Base-by-base conservation (phyloP, 2,329 filamentous ascomycete genomes). In the Sarocladium strictum region DNA sequence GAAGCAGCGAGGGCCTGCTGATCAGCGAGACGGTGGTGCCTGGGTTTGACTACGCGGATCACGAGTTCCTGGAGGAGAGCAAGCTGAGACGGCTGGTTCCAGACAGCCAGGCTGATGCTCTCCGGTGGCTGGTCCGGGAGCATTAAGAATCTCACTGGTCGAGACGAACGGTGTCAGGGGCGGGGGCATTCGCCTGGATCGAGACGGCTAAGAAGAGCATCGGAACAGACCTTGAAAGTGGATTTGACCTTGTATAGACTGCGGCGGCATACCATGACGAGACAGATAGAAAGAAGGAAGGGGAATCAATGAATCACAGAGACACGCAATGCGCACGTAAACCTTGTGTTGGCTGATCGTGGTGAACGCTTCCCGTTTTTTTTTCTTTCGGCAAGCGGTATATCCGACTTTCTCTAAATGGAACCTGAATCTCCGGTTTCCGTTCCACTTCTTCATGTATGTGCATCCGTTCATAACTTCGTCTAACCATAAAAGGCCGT, bases 11-110 rank as follows among this genome's bases (percentile, higher is more conserved):
- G 17, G 81, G 80, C 0, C 65, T 86, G 60, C 70, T 89, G 68
- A 87, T 89, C 56, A 83, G 79, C 49, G 84, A 89, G 72, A 86
- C 82, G 0, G 84, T 86, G 1, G 75, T 86, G 7, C 84, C 85
- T 0, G 85, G 85, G 0, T 88, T 88, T 61, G 84, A 87, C 62
- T 86, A 75, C 60, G 74, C 72, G 55, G 84, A 88, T 65, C 83
- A 88, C 65, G 82, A 87, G 63, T 89, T 89, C 61, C 72, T 89
- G 61, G 74, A 71, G 4, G 65, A 64, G 14, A 72, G 78, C 47
- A 70, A 71, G 12, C 70, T 87, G 59, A 63, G 67, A 38, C 68
- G 76, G n/a, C 59, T 87, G 27, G 65, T 88, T 1, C 74, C 75
- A 0, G 62, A 73, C 21, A 73, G 80, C 26, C 72, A 78, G 60